Evolutionary conservation across 2,329 filamentous ascomycete species (phyloP), one percentile per base, ranked within the genome.

Genomic region (Fusarium nelsonii): DNA sequence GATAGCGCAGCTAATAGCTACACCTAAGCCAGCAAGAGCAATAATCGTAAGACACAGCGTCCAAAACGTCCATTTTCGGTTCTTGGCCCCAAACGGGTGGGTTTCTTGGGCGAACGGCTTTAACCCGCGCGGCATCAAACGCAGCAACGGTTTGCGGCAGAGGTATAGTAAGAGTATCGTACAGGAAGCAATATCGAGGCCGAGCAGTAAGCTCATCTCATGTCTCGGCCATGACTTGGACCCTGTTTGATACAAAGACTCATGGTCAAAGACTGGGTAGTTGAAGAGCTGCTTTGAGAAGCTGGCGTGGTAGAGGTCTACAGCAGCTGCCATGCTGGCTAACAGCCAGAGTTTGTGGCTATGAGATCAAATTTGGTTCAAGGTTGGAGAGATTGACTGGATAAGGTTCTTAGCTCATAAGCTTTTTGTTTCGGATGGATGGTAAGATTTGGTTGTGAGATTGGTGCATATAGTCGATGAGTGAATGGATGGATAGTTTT

Each of bases 91-190:
- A 2, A 58, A 65, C 2, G 72, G 69, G 0, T 46, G 68, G 20
- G 78, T 64, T 67, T 85, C 83, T 10, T 76, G 73, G 4, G 83
- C 83, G 61, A 85, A 85, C 3, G 80, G 79, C 11, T 75, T 77
- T 15, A 79, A 72, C 81, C 82, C 85, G 43, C 72, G 75, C 0
- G 83, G 82, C 2, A 79, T 73, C 4, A 66, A 63, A 5, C 75
- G 74, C 3, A 72, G 63, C 8, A 81, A 57, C 4, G 67, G 72
- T 6, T 68, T 54, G 9, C 66, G 74, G 58, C 50, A 58, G 26
- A 79, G 30, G 53, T 79, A 76, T 16, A 81, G 51, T 18, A 78
- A 58, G 23, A 76, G 50, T 7, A 74, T 70, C 9, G 76, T 68
- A 11, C 80, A 45, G 7, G 80, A 78, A 7, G 74, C 30, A 3